Conservation (phyloP, 2,329 filamentous ascomycete species). For the Fusarium sp. region DNA sequence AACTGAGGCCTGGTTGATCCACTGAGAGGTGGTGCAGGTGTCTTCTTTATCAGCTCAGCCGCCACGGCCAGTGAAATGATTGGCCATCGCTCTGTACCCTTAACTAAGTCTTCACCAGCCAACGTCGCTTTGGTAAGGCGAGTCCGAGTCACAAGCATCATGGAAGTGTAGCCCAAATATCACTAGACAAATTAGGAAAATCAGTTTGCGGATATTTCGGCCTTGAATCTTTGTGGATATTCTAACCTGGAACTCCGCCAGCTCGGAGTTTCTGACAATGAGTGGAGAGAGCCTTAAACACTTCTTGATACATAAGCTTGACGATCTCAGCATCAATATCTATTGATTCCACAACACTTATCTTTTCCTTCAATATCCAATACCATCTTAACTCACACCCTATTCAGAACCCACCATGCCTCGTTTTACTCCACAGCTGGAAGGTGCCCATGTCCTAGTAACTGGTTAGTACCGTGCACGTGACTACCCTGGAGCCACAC, state of each 20-base stretch:
- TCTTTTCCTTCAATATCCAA: neutral
- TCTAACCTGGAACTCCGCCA: neutral
- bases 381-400: neutral
- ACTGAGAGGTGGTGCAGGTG: no score
- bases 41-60: no score
- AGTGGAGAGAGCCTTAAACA: no score
- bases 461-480: conserved; percentile 13
- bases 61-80: neutral
- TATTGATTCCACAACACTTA: neutral
- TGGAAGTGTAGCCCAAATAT: no score
- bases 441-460: conserved; percentile 27
- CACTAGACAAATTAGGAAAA: conserved; percentile 20
- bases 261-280: no score
- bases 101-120: no score
- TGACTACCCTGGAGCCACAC: neutral
- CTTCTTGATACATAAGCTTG: no score
- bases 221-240: neutral
- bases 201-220: conserved; percentile 13
- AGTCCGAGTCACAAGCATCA: no score
- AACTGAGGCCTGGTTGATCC: no score
- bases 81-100: neutral
- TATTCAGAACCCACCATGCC: conserved; percentile 8
- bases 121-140: no score
- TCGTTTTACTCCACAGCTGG: conserved; percentile 30
- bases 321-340: no score